phyloP scores from a whole-genome alignment of 1,284 basidiomycete species.

The Porodaedalea pini region DNA sequence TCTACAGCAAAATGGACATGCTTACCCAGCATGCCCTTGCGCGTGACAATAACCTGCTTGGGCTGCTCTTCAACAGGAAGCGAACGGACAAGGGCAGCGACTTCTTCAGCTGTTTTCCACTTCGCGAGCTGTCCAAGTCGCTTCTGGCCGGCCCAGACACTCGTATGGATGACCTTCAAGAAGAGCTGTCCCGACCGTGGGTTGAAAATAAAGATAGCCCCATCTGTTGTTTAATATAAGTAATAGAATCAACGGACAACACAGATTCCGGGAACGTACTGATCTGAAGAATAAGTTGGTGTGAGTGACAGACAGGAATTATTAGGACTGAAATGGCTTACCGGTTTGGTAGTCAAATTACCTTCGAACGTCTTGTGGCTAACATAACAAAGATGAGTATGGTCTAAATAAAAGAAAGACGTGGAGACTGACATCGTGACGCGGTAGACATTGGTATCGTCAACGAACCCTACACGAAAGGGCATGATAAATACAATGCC shows the following conservation, averaged over 20 bases:
- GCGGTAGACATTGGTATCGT: conserved; percentile 99
- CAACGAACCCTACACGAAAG: conserved; percentile 81
- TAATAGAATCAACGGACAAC: conserved; percentile 9
- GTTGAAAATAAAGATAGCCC: conserved; percentile 99
- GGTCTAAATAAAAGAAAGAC: background rate
- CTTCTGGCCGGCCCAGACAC: conserved; percentile 99
- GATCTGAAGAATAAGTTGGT: conserved; percentile 21
- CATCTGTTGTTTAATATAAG: conserved; percentile 48
- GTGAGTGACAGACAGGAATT: background rate
- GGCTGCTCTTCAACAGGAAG: conserved; percentile 99
- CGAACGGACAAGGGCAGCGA: conserved; percentile 94
- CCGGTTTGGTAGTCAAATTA: conserved; percentile 99
- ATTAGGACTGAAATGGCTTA: conserved; percentile 54
- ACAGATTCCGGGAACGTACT: conserved; percentile 20
- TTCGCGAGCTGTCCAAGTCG: conserved; percentile 99
- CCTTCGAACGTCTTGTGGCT: conserved; percentile 99
- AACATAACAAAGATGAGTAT: background rate
- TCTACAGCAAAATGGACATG: conserved; percentile 10
- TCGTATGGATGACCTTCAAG: conserved; percentile 99
- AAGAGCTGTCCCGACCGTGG: conserved; percentile 98
- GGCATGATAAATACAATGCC: conserved; percentile 20
- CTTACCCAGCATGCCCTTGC: conserved; percentile 97
- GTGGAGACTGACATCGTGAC: conserved; percentile 79
- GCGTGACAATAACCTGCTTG: conserved; percentile 98
- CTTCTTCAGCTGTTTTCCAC: conserved; percentile 99